Base-by-base conservation (phyloP, 192 early-diverging fungal species). In the Coemansia sp. region DNA sequence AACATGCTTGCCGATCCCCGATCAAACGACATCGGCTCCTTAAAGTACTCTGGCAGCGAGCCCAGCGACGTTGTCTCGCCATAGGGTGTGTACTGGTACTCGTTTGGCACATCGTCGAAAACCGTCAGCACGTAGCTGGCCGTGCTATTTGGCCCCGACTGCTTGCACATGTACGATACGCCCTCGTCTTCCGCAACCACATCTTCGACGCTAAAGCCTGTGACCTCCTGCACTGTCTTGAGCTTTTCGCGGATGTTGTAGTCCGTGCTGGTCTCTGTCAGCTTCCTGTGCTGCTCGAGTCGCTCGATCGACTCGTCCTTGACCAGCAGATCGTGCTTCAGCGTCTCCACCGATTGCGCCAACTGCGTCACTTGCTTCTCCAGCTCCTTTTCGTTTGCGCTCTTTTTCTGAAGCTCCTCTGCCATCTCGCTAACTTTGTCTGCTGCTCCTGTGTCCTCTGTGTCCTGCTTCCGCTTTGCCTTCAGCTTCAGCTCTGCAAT, bases 171-270 rank as follows among this genome's bases (percentile, higher is more conserved):
- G 44, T 75, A 81, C 40, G 78, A 75, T 23, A 72, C 31, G n/a
- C 78, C 78, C 5, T 75, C 54, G 44, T 81, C 78, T 57, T 75
- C 78, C 17, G 68, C 55, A 44, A 72, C 73, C 13, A 75, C 72
- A 19, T 74, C 68, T 10, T 71, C 61, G 37, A 81, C 74, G 13
- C 48, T 33, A 9, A 81, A 62, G 2, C 72, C 72, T 4, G 73
- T 65, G 33, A 81, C 62, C 62, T 75, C 65, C 48, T 81, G 65
- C 40, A 75, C 61, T 25, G 72, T 40, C 42, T 55, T 45, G 30
- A 81, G 62, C 55, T 68, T 61, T 42, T 75, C 68, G 56, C 78
- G 78, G 50, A 81, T 59, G 25, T 75, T 75, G 63, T 72, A 75
- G 68, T 81, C 73, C 3, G 69, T 72, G 50, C 61, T 66, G 14